phyloP scores from a whole-genome alignment of 805 yeast genomes.

The Jamesozyma lodderae region DNA sequence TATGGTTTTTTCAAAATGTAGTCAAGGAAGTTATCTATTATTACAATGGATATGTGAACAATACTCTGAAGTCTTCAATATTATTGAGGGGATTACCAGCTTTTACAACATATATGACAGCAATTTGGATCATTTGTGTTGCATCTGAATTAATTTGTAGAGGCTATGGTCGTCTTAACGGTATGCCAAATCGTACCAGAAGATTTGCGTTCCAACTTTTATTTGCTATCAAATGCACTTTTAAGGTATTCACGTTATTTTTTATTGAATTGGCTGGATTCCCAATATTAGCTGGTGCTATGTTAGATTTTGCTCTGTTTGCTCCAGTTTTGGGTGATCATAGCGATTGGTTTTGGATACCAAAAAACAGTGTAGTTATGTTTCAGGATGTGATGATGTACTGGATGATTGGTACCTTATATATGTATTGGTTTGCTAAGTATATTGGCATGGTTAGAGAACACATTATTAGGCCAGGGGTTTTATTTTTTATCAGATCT shows the following conservation, averaged over 20 bases:
- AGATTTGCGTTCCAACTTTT: slow-evolving; percentile 44
- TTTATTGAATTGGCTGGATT: slow-evolving; percentile 74
- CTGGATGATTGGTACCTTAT: slow-evolving; percentile 73
- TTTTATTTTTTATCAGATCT: slow-evolving; percentile 80
- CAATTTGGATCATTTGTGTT: slow-evolving; percentile 16
- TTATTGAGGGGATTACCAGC: slow-evolving; percentile 24
- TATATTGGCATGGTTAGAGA: slow-evolving; percentile 78
- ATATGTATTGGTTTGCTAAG: slow-evolving; percentile 80
- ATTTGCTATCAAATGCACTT: slow-evolving; percentile 49
- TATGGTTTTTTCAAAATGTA: slow-evolving; percentile 13
- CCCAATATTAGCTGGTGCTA: slow-evolving; percentile 78
- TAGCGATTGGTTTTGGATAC: slow-evolving; percentile 15
- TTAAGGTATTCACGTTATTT: slow-evolving; percentile 69
- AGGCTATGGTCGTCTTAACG: slow-evolving; percentile 23
- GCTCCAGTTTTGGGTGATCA: slow-evolving; percentile 21
- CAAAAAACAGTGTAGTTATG: slow-evolving; percentile 18
- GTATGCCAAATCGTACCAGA: slow-evolving; percentile 29
- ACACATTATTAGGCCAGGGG: slow-evolving; percentile 74
- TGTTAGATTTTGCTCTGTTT: slow-evolving; percentile 54
- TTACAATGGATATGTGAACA: slow-evolving; percentile 15
- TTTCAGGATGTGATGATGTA: slow-evolving; percentile 27
- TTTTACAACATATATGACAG: slow-evolving; percentile 22
- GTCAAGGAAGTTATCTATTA: slow-evolving; percentile 5
- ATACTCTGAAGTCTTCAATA: slow-evolving; percentile 16
- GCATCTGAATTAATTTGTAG: slow-evolving; percentile 18